Evolutionary conservation across 192 early-diverging fungal species (phyloP), one percentile per base, ranked within the genome.

Genomic region (Coemansia sp.): DNA sequence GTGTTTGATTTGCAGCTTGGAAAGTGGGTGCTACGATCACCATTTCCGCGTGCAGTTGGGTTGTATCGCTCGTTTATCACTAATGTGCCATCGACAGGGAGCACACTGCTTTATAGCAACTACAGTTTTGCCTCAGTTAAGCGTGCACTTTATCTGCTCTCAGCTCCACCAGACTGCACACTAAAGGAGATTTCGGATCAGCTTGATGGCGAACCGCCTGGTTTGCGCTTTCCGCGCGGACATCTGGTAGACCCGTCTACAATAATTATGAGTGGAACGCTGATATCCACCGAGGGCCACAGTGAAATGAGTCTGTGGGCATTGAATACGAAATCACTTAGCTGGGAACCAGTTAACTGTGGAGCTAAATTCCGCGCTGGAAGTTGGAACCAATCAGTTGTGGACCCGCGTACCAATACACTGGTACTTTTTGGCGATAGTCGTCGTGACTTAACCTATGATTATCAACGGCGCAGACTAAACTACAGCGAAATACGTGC

Each of bases 41-140:
- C 85, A 39, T 87, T 93, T 36, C 87, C 89, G 8, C 88, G 89
- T 39, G 88, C 90, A 31, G 88, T 90, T 29, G 91, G 91, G 23
- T 87, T 90, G 21, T 93, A 93, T 66, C 88, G 91, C 21, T 91
- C 91, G 17, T 85, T 93, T 23, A 86, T 89, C 11, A 86, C 89
- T 19, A 88, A 75, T 60, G 82, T 85, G 19, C 79, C 80, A 20
- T 71, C 86, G 24, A 74, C 85, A 24, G 85, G 87, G 54, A 86
- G 85, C 7, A 84, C 87, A 9, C 86, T 87, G 54, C 63, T 92
- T 24, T 92, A 92, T 75, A 88, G 86, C 80, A 92, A 92, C 73
- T 87, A 89, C 64, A 92, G 88, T 75, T 92, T 92, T 65, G 80
- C 86, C 0, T 78, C 89, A 11, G 89, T 92, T 50, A 86, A 86